Evolutionary conservation across 805 yeast species (phyloP).

Genomic region (Candida berthetii): DNA sequence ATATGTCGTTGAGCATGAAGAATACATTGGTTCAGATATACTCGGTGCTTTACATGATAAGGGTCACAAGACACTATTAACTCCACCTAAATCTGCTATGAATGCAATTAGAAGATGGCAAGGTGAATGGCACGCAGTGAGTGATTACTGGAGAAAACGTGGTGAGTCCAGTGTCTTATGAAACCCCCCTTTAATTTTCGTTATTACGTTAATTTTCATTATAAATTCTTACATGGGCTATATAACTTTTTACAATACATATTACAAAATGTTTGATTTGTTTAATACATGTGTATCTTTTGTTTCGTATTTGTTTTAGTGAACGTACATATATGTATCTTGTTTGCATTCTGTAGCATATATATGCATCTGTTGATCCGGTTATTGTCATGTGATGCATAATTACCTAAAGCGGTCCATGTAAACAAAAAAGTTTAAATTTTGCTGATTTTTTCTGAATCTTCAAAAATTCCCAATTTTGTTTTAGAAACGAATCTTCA

Average conservation of each 20-base stretch:
- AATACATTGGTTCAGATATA: constrained; percentile 37
- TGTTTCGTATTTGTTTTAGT: too few relatives aligned
- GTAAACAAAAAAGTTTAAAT: constrained; percentile 14
- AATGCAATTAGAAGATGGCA: constrained; percentile 40
- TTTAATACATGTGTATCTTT: too few relatives aligned
- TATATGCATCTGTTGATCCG: constrained; percentile 3
- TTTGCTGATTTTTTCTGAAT: constrained; percentile 4
- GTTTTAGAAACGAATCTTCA: background rate
- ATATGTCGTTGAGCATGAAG: constrained; percentile 56
- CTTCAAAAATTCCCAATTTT: constrained; percentile 11
- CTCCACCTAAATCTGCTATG: constrained; percentile 48
- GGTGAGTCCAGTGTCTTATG: constrained; percentile 53
- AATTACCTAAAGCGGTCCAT: constrained; percentile 6
- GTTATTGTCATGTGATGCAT: constrained; percentile 5
- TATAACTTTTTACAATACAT: too few relatives aligned
- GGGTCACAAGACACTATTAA: constrained; percentile 44
- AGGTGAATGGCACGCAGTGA: constrained; percentile 57
- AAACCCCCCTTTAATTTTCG: background rate
- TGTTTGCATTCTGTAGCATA: background rate
- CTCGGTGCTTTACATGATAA: constrained; percentile 26
- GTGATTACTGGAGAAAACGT: constrained; percentile 86
- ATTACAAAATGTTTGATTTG: too few relatives aligned
- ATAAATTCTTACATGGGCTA: too few relatives aligned
- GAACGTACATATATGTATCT: too few relatives aligned
- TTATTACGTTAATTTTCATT: too few relatives aligned